A percentile compares a stretch with the other conserved stretches of the same genome.
Conservation (phyloP, 306 rosid species). For the Quercus aquifolioides region DNA sequence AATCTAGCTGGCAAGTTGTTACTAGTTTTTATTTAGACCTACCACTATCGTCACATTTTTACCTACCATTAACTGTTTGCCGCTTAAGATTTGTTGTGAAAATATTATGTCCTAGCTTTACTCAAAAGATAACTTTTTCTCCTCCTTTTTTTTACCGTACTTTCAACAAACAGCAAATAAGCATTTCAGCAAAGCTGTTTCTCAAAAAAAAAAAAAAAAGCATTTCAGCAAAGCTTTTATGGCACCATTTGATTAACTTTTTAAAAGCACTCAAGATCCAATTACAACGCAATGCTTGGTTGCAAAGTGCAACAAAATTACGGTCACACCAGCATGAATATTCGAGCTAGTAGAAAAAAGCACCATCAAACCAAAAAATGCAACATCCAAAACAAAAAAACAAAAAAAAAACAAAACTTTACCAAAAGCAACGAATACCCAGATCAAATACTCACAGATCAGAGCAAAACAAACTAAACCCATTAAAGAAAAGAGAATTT, state of each 20-base stretch:
- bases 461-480: not conserved
- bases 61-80: too few relatives aligned
- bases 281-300: conserved; percentile 3
- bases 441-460: too few relatives aligned
- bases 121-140: too few relatives aligned
- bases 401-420: not conserved
- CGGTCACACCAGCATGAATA: not conserved
- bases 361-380: not conserved
- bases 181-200: not conserved
- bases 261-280: not conserved
- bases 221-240: not conserved
- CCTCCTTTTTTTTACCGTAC: not conserved
- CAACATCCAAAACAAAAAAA: conserved; percentile 5
- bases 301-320: not conserved
- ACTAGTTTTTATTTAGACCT: rapidly evolving
- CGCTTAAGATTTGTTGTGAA: rapidly evolving
- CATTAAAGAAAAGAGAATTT: not conserved
- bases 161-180: not conserved
- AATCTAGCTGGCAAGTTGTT: too few relatives aligned
- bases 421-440: not conserved
- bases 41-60: too few relatives aligned
- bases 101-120: too few relatives aligned
- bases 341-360: not conserved
- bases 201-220: too few relatives aligned
- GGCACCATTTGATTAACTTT: not conserved